Base-by-base conservation (phyloP, 805 yeast species). In the Yarrowia deformans region DNA sequence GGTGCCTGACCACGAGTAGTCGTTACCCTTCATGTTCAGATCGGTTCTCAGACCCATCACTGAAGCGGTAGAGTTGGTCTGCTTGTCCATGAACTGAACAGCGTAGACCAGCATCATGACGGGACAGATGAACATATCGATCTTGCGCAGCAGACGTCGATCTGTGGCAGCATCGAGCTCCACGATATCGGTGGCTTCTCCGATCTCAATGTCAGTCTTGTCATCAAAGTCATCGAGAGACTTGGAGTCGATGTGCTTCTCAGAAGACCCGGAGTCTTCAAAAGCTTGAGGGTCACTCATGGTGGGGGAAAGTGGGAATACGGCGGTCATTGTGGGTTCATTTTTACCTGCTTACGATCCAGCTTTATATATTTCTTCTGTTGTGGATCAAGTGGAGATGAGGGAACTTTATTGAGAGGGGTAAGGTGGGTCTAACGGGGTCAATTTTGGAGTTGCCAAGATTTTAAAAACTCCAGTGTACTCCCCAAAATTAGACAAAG, bases 71-170 rank as follows among this genome's bases (percentile, higher is more conserved):
- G 43, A 35, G 58, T 54, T 54, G 58, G 58, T 54, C n/a, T 37
- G 42, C 34, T 54, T 54, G 58, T 54, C 58, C 58, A 54, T 54
- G 43, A 54, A 54, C 43, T 54, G 58, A 13, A 54, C 58, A 6
- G 58, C 58, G 13, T 54, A 54, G 9, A 54, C 58, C 14, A 54
- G 32, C 58, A 54, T 54, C 58, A 54, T 54, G 10, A 54, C 58
- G 4, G 58, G 58, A 37, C 58, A 54, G 7, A 54, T 18, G 58
- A 37, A 54, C 18, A 54, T 16, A 19, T 54, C 58, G 34, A 54
- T 54, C 7, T 54, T 54, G 58, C 58, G 58, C 43, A 54, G 32
- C 10, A 54, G 58, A 0, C 58, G 58, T 18, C 18, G 4, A 13
- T 54, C 43, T 1, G 58, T 54, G 13, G 58, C 58, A 4, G 58